Base-by-base conservation (phyloP, 1,284 basidiomycete genomes). In the Phenoliferia sp. region DNA sequence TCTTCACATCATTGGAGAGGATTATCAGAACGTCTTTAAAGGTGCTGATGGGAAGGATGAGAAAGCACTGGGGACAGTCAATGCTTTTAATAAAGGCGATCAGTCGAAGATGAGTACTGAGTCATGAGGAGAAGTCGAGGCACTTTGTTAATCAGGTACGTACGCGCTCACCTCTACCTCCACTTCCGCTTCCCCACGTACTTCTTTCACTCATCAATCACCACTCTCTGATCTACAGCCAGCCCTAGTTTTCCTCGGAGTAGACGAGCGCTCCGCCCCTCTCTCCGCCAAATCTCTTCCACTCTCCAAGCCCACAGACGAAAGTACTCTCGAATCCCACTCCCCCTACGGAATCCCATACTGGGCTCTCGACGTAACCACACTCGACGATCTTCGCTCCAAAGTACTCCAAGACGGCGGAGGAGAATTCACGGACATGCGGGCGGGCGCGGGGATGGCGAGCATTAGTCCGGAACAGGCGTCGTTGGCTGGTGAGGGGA, bases 361-460 rank as follows among this genome's bases (percentile, higher is more conserved):
- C 77, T 94, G 94, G 78, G 83, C 90, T 0, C 73, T 94, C 66
- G 91, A 94, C 77, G 82, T 90, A 0, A 83, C 82, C 7, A 84
- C 85, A 58, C 77, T 85, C 19, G 81, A 82, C 3, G 77, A 85
- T 26, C 70, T 89, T 54, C 80, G 81, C 69, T 76, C 78, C 32
- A 80, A 59, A 36, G 61, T 82, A 0, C 76, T 79, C 19, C 79
- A 69, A 32, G 62, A 77, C 69, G 79, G 79, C 55, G 78, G 76
- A 69, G 67, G 87, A 61, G 81, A 81, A 52, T 96, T 90, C 82
- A 82, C 83, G 15, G 91, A 94, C 57, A 52, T 78, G 68, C 61
- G 75, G n/a, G n/a, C n/a, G n/a, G n/a, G n/a, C 19, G 67, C 73
- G 1, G 73, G 67, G 15, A 57, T 69, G 56, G 60, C 64, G 44